These are phyloP conservation scores for Salix brachista DNA, from an alignment of 345 rosid genomes.

Conservation along the genomic window DNA sequence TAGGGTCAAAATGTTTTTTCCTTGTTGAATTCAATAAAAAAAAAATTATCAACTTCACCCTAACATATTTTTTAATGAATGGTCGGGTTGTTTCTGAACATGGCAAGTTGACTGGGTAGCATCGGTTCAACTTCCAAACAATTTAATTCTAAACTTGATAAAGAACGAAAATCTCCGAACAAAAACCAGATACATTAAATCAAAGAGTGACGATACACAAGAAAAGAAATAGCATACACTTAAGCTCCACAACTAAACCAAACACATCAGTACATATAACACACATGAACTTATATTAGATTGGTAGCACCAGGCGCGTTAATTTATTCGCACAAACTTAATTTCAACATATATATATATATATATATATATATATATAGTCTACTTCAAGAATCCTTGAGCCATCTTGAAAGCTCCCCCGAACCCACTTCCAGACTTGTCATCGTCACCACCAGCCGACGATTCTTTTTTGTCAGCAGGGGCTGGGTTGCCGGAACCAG, in stretches of 20 bases:
- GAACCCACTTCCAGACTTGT: slow-evolving; percentile 40
- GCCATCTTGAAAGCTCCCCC: slow-evolving; percentile 59
- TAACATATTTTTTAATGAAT: no score
- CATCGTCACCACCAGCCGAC: slow-evolving; percentile 14
- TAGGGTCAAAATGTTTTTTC: no score
- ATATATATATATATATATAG: no score
- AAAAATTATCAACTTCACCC: no score
- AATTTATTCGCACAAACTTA: background rate
- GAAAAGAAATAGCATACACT: background rate
- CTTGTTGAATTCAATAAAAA: no score
- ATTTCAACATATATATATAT: background rate
- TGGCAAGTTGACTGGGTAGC: no score
- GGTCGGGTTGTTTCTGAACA: no score
- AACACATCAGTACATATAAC: background rate
- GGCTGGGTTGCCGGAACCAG: slow-evolving; percentile 13
- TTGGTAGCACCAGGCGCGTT: background rate
- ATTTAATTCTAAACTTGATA: no score
- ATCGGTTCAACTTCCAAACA: no score
- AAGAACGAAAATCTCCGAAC: background rate
- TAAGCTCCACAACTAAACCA: background rate
- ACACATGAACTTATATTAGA: no score
- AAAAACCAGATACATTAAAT: background rate
- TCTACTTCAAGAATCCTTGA: slow-evolving; percentile 13
- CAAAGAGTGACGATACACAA: background rate
- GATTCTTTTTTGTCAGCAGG: background rate